Conservation (phyloP, 176 grass and related monocot species). For the Cocos nucifera region DNA sequence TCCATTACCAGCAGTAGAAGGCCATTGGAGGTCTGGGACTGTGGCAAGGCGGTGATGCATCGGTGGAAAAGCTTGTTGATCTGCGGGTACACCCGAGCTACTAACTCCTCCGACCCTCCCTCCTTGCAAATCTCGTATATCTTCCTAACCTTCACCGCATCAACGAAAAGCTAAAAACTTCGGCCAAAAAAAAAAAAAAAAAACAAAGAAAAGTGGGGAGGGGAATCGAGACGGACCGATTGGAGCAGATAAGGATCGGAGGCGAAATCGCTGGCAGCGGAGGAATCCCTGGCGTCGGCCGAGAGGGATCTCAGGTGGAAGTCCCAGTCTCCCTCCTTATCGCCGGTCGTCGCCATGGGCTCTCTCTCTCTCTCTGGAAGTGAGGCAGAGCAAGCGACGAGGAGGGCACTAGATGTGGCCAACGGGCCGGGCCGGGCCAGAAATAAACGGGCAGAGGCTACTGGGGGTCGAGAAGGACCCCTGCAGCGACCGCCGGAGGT, state of each 20-base stretch:
- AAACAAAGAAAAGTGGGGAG: too few species aligned
- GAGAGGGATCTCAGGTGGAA: constrained; percentile 95
- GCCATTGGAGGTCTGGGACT: constrained; percentile 65
- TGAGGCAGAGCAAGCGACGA: too few species aligned
- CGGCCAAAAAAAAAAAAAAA: background rate
- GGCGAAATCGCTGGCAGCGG: constrained; percentile 49
- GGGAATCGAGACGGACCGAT: constrained; percentile 42
- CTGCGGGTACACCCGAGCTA: constrained; percentile 69
- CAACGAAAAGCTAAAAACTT: background rate
- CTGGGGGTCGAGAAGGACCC: constrained; percentile 42
- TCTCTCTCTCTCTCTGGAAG: too few species aligned
- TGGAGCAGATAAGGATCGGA: constrained; percentile 74
- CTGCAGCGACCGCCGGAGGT: constrained; percentile 26
- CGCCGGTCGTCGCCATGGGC: constrained; percentile 3
- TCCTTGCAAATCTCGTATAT: constrained; percentile 63
- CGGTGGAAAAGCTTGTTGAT: constrained; percentile 93
- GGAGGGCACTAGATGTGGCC: too few species aligned
- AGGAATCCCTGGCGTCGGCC: constrained; percentile 63
- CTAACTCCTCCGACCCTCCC: constrained; percentile 59
- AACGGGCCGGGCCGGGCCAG: too few species aligned
- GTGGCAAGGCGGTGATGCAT: constrained; percentile 49
- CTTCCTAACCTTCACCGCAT: constrained; percentile 44
- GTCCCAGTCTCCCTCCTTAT: constrained; percentile 36
- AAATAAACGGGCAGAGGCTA: constrained; percentile 13
- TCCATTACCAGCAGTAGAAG: constrained; percentile 51